Conservation (phyloP, 257 asterid genomes). For the Solanum clarkiae region DNA sequence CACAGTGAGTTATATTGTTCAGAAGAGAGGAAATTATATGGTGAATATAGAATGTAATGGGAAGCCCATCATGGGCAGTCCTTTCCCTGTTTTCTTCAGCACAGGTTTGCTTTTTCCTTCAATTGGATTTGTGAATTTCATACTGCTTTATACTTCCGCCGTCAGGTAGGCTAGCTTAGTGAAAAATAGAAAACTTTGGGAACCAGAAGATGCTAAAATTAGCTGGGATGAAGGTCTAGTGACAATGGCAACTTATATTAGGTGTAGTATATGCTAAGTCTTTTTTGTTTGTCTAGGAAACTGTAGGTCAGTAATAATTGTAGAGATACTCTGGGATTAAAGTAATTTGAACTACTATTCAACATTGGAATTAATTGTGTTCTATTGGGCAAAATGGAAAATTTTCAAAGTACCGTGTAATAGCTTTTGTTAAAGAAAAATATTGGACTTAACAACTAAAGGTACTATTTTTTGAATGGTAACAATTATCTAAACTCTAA, state of each 20-base stretch:
- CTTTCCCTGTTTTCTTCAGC: conserved; percentile 96
- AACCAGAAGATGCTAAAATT: neutral
- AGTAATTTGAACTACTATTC: neutral
- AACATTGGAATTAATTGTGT: neutral
- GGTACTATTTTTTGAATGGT: neutral
- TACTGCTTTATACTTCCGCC: neutral
- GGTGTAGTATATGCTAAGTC: neutral
- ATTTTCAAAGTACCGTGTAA: neutral
- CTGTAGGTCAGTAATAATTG: neutral
- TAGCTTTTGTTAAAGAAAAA: neutral
- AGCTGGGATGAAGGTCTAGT: neutral
- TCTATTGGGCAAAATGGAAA: neutral
- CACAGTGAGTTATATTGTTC: conserved; percentile 74
- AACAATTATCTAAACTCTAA: neutral
- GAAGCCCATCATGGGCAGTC: conserved; percentile 89
- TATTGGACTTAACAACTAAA: neutral
- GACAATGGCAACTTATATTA: neutral
- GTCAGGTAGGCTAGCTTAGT: neutral
- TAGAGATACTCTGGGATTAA: neutral
- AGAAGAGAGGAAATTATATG: conserved; percentile 93
- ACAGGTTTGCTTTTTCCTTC: conserved; percentile 36
- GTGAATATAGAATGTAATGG: conserved; percentile 94
- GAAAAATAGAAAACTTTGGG: neutral
- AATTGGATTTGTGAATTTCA: neutral
- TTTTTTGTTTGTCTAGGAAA: neutral